Percentiles rank a stretch among this genome's conserved stretches.
phyloP scores from a whole-genome alignment of 73 alveolate species.

The Paramecium sonneborni region DNA sequence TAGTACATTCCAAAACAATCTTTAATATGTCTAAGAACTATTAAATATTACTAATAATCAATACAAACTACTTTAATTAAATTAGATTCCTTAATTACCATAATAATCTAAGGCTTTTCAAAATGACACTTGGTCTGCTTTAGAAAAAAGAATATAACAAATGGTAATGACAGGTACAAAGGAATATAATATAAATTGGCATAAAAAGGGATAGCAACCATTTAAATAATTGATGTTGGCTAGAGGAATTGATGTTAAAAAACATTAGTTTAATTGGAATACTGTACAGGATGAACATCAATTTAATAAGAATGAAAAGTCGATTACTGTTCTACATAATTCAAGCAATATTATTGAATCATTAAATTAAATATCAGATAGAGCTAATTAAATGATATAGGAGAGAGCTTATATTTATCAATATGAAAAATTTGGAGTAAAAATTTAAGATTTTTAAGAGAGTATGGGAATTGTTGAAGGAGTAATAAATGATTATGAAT shows the following conservation, averaged over 20 bases:
- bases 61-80: slow-evolving; percentile 30
- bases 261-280: slow-evolving; percentile 50
- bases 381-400: slow-evolving; percentile 59
- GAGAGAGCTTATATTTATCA: slow-evolving; percentile 60
- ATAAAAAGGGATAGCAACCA: slow-evolving; percentile 33
- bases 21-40: background rate
- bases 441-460: slow-evolving; percentile 25
- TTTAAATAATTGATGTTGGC: slow-evolving; percentile 36
- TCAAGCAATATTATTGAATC: slow-evolving; percentile 34
- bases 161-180: slow-evolving; percentile 43
- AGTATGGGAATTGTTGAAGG: slow-evolving; percentile 52
- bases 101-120: slow-evolving; percentile 30
- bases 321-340: slow-evolving; percentile 36
- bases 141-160: slow-evolving; percentile 51
- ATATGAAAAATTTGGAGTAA: slow-evolving; percentile 62
- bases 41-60: slow-evolving; percentile 11
- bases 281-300: slow-evolving; percentile 55
- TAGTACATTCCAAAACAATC: slow-evolving; percentile 24
- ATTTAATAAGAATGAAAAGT: slow-evolving; percentile 56
- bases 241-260: slow-evolving; percentile 53
- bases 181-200: slow-evolving; percentile 63
- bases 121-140: slow-evolving; percentile 62
- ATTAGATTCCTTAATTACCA: slow-evolving; percentile 53
- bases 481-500: slow-evolving; percentile 39
- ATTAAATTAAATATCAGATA: slow-evolving; percentile 17